Percentiles rank a stretch among this genome's conserved stretches.
These are phyloP conservation scores for Wallacemonas rigidus DNA, from an alignment of 208 protist genomes.

Conservation along the genomic window DNA sequence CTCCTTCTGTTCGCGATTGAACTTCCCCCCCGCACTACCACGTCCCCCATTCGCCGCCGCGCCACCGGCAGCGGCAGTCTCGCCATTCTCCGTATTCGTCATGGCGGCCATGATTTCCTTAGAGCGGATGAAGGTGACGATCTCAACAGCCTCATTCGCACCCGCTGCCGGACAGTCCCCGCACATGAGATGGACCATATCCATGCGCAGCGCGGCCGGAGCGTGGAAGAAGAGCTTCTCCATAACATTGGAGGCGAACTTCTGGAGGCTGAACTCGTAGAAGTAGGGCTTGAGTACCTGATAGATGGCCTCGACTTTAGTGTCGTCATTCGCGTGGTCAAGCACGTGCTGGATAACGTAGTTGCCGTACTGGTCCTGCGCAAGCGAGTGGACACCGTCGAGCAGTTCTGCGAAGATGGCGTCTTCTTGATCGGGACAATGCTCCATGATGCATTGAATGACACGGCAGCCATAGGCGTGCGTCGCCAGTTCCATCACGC, in stretches of 20 bases:
- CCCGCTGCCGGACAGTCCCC: constrained; percentile 22
- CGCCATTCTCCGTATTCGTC: constrained; percentile 49
- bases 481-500: constrained; percentile 95
- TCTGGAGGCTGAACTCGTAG: constrained; percentile 94
- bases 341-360: constrained; percentile 99
- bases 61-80: constrained; percentile 9
- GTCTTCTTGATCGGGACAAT: constrained; percentile 91
- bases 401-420: constrained; percentile 95
- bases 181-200: constrained; percentile 91
- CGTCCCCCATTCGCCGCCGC: neutral
- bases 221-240: constrained; percentile 96
- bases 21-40: neutral
- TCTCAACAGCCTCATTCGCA: constrained; percentile 51
- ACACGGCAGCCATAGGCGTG: constrained; percentile 99
- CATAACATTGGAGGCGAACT: constrained; percentile 99
- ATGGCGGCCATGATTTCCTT: constrained; percentile 50
- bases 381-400: constrained; percentile 78
- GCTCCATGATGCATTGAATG: constrained; percentile 98
- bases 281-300: constrained; percentile 71
- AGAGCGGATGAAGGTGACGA: constrained; percentile 66
- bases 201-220: constrained; percentile 65
- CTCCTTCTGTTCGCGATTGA: constrained; percentile 62
- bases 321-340: constrained; percentile 88
- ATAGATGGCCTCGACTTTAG: constrained; percentile 86
- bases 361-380: constrained; percentile 98